A percentile compares a stretch with the other conserved stretches of the same genome.
Conservation (phyloP, 2,329 filamentous ascomycete species). For the Tolypocladium sp. region DNA sequence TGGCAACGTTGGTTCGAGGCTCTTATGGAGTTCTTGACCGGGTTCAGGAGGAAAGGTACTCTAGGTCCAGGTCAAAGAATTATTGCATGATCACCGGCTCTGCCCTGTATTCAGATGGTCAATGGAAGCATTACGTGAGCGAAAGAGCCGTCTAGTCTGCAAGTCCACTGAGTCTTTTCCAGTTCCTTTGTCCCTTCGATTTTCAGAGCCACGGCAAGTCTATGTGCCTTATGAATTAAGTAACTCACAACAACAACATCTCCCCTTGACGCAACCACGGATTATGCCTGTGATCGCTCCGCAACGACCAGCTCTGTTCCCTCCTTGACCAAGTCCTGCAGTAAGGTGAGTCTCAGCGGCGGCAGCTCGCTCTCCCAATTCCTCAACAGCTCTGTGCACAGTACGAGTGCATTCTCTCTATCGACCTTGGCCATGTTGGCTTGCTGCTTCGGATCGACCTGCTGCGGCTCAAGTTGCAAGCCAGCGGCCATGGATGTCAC, state of each 20-base stretch:
- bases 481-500: slow-evolving; percentile 17
- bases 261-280: not conserved
- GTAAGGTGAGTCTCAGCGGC: slow-evolving; percentile 24
- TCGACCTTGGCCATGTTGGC: slow-evolving; percentile 42
- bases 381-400: slow-evolving; percentile 46
- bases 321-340: slow-evolving; percentile 39
- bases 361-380: slow-evolving; percentile 31
- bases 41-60: slow-evolving; percentile 27
- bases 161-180: not conserved
- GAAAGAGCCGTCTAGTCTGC: not conserved
- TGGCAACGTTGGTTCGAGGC: slow-evolving; percentile 28
- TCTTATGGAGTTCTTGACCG: slow-evolving; percentile 24
- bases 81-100: slow-evolving; percentile 31
- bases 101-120: slow-evolving; percentile 21
- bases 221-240: not conserved
- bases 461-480: slow-evolving; percentile 36
- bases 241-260: not conserved
- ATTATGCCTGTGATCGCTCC: slow-evolving; percentile 7
- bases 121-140: slow-evolving; percentile 15
- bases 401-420: slow-evolving; percentile 51
- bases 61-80: slow-evolving; percentile 32
- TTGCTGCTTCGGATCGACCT: slow-evolving; percentile 31
- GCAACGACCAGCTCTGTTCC: slow-evolving; percentile 36
- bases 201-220: not conserved
- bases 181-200: not conserved